Percentiles rank a stretch among this genome's conserved stretches.
These are phyloP conservation scores for Aspergillus latus DNA, from an alignment of 2,329 filamentous ascomycete genomes.

Conservation along the genomic window DNA sequence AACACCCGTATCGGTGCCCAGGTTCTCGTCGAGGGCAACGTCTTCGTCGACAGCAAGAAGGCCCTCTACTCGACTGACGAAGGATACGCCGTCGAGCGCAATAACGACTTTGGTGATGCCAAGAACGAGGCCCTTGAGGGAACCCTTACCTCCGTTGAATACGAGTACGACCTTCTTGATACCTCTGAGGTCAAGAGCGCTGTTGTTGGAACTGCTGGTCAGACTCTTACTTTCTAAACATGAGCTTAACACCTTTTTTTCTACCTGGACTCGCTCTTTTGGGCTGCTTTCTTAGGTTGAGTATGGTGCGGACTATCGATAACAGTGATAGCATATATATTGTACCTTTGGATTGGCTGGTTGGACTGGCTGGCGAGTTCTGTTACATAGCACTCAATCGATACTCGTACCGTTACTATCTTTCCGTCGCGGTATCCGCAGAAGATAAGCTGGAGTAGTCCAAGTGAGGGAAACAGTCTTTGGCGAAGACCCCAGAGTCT, in stretches of 20 bases:
- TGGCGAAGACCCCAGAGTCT: too few species aligned
- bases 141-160: slow-evolving; percentile 54
- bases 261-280: neutral
- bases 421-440: too few species aligned
- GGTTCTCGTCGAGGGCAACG: slow-evolving; percentile 59
- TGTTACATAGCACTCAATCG: neutral
- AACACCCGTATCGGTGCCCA: slow-evolving; percentile 59
- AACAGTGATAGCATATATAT: too few species aligned
- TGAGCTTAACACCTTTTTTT: too few species aligned
- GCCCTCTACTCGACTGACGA: slow-evolving; percentile 49
- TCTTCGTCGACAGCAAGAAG: slow-evolving; percentile 49
- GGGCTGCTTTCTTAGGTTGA: neutral
- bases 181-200: slow-evolving; percentile 48
- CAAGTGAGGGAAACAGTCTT: too few species aligned
- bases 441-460: too few species aligned
- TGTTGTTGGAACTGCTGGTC: slow-evolving; percentile 40
- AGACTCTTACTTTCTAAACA: slow-evolving; percentile 35
- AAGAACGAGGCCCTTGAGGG: slow-evolving; percentile 52
- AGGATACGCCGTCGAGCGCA: slow-evolving; percentile 46
- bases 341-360: too few species aligned
- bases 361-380: neutral
- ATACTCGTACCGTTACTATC: neutral
- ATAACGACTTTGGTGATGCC: slow-evolving; percentile 51
- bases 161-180: slow-evolving; percentile 56
- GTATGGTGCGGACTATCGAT: neutral